Percentiles rank a stretch among this genome's conserved stretches.
Evolutionary conservation across 2,329 filamentous ascomycete species (phyloP).

Genomic region (Sarocladium kiliense): DNA sequence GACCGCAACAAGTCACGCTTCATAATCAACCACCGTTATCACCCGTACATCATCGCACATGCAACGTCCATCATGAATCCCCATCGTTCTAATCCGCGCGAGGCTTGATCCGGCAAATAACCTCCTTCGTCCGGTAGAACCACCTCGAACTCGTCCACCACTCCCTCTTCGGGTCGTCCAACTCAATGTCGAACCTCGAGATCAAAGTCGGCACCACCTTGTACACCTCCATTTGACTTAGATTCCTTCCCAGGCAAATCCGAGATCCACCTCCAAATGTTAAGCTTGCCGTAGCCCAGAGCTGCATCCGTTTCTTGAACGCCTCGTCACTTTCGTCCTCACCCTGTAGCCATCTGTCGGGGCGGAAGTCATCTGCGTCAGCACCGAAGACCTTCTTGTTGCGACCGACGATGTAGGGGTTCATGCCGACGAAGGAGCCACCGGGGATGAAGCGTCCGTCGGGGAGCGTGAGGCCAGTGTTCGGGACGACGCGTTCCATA

Average conservation of each 20-base stretch:
- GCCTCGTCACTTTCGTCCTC: constrained; percentile 16
- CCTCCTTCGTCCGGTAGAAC: constrained; percentile 15
- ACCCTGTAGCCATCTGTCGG: constrained; percentile 39
- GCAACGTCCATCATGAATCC: not conserved
- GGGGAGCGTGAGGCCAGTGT: constrained; percentile 27
- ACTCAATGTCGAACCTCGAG: constrained; percentile 31
- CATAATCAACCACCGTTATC: not conserved
- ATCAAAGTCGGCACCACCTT: constrained; percentile 39
- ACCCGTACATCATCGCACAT: no score
- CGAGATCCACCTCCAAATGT: constrained; percentile 28
- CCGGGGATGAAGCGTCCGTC: constrained; percentile 24
- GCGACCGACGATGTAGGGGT: constrained; percentile 27
- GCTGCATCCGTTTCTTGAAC: constrained; percentile 25
- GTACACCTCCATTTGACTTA: constrained; percentile 28
- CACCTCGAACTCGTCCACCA: constrained; percentile 16
- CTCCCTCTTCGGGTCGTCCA: constrained; percentile 21
- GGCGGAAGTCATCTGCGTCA: constrained; percentile 37
- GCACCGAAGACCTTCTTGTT: constrained; percentile 35
- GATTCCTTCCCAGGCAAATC: constrained; percentile 27
- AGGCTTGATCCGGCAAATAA: constrained; percentile 13
- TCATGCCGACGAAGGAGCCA: constrained; percentile 27
- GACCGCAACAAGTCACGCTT: not conserved
- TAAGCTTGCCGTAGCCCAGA: constrained; percentile 29
- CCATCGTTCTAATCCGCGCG: not conserved
- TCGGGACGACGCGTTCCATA: constrained; percentile 41